Conservation (phyloP, 345 rosid genomes). For the Pistacia atlantica region DNA sequence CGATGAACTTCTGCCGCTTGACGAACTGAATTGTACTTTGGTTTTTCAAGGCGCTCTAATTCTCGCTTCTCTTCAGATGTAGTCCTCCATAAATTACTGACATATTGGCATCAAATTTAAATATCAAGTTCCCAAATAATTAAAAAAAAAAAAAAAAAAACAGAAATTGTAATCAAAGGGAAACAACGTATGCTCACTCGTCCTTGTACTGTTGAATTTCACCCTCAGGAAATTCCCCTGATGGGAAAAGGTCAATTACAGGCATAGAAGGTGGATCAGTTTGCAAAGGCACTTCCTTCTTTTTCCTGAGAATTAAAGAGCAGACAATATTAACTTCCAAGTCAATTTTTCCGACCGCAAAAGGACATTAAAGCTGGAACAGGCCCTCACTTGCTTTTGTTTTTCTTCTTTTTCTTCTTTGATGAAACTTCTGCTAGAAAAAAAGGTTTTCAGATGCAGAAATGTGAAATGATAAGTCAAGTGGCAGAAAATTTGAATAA, state of each 20-base stretch:
- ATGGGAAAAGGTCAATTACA: constrained; percentile 74
- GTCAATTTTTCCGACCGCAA: neutral
- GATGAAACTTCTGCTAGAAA: constrained; percentile 26
- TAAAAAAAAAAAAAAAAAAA: neutral
- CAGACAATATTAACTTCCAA: constrained; percentile 6
- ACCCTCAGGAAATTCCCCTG: constrained; percentile 96
- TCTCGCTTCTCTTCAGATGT: constrained; percentile 98
- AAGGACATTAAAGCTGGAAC: constrained; percentile 10
- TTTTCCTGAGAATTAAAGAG: constrained; percentile 56
- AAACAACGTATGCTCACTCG: constrained; percentile 59
- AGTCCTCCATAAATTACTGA: constrained; percentile 89
- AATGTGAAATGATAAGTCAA: constrained; percentile 6
- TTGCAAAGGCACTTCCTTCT: constrained; percentile 73
- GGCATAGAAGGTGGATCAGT: constrained; percentile 90
- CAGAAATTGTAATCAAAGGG: neutral
- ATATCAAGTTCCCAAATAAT: neutral
- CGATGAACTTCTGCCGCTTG: constrained; percentile 99
- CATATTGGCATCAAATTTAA: neutral
- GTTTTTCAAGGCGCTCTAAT: constrained; percentile 81
- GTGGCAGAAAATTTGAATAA: neutral
- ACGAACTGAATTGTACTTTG: constrained; percentile 85
- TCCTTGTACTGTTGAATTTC: constrained; percentile 96
- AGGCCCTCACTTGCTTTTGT: constrained; percentile 84
- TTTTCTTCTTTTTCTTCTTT: constrained; percentile 97
- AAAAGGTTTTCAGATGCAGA: neutral